A percentile compares a stretch with the other conserved stretches of the same genome.
Evolutionary conservation across 2,329 filamentous ascomycete species (phyloP).

Genomic region (Alternaria triticimaculans): DNA sequence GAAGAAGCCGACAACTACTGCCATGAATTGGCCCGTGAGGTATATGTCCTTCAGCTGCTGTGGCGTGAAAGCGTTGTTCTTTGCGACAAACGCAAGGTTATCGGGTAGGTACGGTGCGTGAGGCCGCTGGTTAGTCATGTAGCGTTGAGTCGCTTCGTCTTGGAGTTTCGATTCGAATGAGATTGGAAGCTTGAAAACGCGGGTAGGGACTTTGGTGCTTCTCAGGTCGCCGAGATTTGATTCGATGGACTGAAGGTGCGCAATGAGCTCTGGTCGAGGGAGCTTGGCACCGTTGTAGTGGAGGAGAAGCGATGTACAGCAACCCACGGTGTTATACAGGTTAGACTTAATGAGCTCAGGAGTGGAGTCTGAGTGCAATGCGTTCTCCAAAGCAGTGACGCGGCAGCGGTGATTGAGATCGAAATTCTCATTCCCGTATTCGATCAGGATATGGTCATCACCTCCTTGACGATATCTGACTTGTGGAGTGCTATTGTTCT

Average conservation of each 20-base stretch:
- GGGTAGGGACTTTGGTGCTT: slow-evolving; percentile 51
- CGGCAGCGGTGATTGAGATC: slow-evolving; percentile 65
- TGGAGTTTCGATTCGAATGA: slow-evolving; percentile 53
- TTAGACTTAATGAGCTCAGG: slow-evolving; percentile 48
- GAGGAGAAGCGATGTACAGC: slow-evolving; percentile 54
- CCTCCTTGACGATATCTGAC: slow-evolving; percentile 42
- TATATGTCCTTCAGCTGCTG: slow-evolving; percentile 60
- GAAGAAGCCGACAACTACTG: slow-evolving; percentile 63
- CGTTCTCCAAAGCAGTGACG: slow-evolving; percentile 60
- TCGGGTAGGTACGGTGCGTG: slow-evolving; percentile 68
- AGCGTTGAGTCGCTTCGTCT: slow-evolving; percentile 63
- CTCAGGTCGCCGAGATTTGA: slow-evolving; percentile 52
- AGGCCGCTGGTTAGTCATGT: slow-evolving; percentile 66
- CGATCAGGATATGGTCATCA: slow-evolving; percentile 62
- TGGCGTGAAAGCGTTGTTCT: slow-evolving; percentile 61
- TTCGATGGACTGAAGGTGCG: slow-evolving; percentile 50
- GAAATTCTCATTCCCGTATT: slow-evolving; percentile 64
- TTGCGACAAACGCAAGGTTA: slow-evolving; percentile 65
- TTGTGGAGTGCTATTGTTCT: slow-evolving; percentile 24
- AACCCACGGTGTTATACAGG: slow-evolving; percentile 60
- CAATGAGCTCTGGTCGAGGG: slow-evolving; percentile 44
- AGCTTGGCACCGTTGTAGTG: slow-evolving; percentile 51
- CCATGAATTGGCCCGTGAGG: slow-evolving; percentile 58
- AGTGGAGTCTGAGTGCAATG: slow-evolving; percentile 51
- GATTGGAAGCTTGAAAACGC: slow-evolving; percentile 53